Conservation (phyloP, 371 early-diverging fungal genomes). For the Mucor circinelloides region DNA sequence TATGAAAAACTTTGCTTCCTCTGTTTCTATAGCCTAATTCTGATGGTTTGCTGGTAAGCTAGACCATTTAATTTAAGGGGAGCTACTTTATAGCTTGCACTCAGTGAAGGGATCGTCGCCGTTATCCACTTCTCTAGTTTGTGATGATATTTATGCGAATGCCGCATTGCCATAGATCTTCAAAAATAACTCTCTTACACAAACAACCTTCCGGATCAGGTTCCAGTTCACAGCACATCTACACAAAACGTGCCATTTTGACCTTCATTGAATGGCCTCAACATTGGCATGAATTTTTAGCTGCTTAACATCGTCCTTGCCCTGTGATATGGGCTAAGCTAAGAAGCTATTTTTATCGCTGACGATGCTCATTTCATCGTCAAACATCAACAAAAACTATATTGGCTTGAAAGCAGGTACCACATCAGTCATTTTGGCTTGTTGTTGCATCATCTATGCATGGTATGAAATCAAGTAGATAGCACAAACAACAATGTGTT, state of each 20-base stretch:
- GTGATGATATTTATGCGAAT: not conserved
- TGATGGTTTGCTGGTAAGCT: not conserved
- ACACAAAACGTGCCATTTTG: not conserved
- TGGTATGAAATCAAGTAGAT: not conserved
- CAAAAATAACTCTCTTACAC: not conserved
- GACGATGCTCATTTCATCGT: not conserved
- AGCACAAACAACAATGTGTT: not conserved
- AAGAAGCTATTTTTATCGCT: not conserved
- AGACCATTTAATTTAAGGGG: not conserved
- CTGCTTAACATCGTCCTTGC: not conserved
- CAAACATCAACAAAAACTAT: not conserved
- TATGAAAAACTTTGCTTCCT: not conserved
- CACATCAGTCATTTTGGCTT: not conserved
- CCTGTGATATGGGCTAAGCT: not conserved
- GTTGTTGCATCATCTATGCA: not conserved
- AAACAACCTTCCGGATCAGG: not conserved
- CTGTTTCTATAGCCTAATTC: not conserved
- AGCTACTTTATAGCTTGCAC: not conserved
- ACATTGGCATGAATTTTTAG: not conserved
- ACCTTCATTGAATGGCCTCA: not conserved
- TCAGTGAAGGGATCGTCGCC: not conserved
- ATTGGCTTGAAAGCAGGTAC: not conserved
- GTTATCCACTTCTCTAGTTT: not conserved
- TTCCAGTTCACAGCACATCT: not conserved
- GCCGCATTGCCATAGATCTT: not conserved